Conservation (phyloP, 495 filamentous ascomycete genomes). For the Xylaria telfairii region DNA sequence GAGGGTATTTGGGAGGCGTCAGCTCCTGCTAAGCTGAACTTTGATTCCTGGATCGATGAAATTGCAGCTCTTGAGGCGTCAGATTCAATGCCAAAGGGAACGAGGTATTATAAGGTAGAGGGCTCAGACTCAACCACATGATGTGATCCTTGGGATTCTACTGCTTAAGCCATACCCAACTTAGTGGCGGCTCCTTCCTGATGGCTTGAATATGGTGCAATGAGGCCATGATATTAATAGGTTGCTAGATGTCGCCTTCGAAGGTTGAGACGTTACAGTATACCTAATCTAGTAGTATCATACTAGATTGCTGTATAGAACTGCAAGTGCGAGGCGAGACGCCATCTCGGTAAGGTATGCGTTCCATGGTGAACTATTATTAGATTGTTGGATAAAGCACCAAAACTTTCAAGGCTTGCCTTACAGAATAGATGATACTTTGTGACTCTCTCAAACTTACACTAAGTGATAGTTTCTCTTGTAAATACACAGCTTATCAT, state of each 20-base stretch:
- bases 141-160: neutral
- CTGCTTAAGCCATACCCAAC: neutral
- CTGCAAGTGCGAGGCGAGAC: neutral
- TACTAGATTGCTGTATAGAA: neutral
- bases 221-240: neutral
- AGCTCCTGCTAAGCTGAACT: neutral
- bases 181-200: neutral
- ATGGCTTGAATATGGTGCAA: neutral
- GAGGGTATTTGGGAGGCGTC: slow-evolving; percentile 2
- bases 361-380: neutral
- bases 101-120: slow-evolving; percentile 12
- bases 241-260: neutral
- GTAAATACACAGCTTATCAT: too few relatives aligned
- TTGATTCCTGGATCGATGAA: slow-evolving; percentile 4
- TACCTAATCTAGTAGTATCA: neutral
- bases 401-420: too few relatives aligned
- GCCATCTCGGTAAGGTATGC: neutral
- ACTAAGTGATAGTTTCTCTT: too few relatives aligned
- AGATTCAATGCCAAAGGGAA: slow-evolving; percentile 19
- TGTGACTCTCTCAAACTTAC: neutral
- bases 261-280: too few relatives aligned
- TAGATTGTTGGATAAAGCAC: neutral
- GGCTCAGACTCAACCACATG: neutral
- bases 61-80: slow-evolving; percentile 16
- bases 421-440: too few relatives aligned